A percentile compares a stretch with the other conserved stretches of the same genome.
These are phyloP conservation scores for Hymenoscyphus repandus DNA, from an alignment of 2,329 filamentous ascomycete genomes.

Conservation along the genomic window DNA sequence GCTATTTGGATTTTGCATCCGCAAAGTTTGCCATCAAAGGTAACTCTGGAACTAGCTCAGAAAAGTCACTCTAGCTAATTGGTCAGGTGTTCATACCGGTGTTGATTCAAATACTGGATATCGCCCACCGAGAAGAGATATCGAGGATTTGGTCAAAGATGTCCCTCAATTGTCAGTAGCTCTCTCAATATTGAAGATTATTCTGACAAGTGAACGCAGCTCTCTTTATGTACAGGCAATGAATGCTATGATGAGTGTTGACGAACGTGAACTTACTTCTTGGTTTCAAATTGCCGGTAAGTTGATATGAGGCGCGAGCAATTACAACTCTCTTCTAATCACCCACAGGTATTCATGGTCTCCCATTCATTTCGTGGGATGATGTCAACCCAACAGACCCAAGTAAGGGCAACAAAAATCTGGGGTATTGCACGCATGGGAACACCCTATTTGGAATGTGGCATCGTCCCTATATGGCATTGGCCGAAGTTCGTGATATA, in stretches of 20 bases:
- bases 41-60: no score
- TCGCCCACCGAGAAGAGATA: slow-evolving; percentile 2
- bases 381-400: neutral
- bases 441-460: slow-evolving; percentile 51
- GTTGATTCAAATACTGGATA: neutral
- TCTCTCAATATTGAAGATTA: neutral
- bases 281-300: slow-evolving; percentile 14
- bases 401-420: neutral
- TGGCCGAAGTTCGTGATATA: slow-evolving; percentile 42
- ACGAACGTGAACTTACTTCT: slow-evolving; percentile 6
- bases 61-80: no score
- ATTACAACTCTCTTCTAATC: no score
- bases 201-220: neutral
- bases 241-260: slow-evolving; percentile 4
- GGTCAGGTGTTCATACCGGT: slow-evolving; percentile 1
- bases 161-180: neutral
- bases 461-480: slow-evolving; percentile 48
- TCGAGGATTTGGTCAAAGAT: slow-evolving; percentile 2
- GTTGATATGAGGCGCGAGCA: no score
- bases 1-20: no score
- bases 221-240: slow-evolving; percentile 12
- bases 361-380: slow-evolving; percentile 12
- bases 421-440: slow-evolving; percentile 64
- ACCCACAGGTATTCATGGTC: slow-evolving; percentile 14
- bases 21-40: no score